Base-by-base conservation (phyloP, 2,329 filamentous ascomycete species). In the Bipolaris oryzae region DNA sequence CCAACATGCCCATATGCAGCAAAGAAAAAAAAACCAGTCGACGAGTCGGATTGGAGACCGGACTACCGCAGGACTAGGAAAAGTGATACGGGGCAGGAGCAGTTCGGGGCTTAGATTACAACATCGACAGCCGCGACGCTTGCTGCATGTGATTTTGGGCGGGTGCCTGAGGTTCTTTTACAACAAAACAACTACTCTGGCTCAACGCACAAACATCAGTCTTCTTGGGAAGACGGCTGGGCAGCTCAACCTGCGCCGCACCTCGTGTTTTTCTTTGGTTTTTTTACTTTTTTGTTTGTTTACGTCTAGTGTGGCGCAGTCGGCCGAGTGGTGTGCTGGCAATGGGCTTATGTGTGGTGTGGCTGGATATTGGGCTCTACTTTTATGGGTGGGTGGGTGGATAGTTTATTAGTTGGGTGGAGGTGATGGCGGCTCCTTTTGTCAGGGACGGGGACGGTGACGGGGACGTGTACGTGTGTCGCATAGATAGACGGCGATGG, bases 151-250 rank as follows among this genome's bases (percentile, higher is more conserved):
- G 68, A 69, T 74, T 84, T 88, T 84, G 85, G 83, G 81, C 83
- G 80, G 82, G 79, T 85, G 86, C 86, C 83, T 85, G 85, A 86
- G 84, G 89, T 85, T 84, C 83, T 91, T 91, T 90, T 89, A 83
- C 87, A 91, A 91, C 88, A 85, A 90, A 91, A 90, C 89, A 73
- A 66, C 72, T 67, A 87, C 84, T 80, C 82, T 87, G 85, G 85
- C 86, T 90, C 88, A 90, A 91, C 87, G 85, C 85, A 86, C 85
- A 85, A 85, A 87, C 84, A 82, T 83, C 82, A 53, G 76, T 80
- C 64, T 73, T 68, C 63, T 53, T 7, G 38, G 58, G 71, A 71
- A 64, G 68, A 66, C 76, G 71, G 81, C 80, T 81, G 79, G 80
- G 81, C 82, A 86, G 80, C 66, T 89, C 86, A 89, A 89, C 87